Conservation (phyloP, 2,329 filamentous ascomycete species). For the Beauveria varroae region DNA sequence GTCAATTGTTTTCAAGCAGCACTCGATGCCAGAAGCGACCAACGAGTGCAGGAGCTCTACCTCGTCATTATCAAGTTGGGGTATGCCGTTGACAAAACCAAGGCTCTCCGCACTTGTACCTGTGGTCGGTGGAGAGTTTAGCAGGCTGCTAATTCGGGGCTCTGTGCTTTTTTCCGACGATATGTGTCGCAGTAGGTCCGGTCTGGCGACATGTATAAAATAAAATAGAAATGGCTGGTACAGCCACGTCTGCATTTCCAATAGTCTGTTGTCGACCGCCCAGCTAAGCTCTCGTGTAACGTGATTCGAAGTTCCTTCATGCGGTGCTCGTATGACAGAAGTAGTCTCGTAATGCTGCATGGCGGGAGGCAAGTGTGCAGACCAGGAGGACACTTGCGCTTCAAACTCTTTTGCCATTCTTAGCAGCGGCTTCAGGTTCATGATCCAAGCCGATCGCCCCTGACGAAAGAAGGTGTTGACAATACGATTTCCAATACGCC, state of each 20-base stretch:
- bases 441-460: slow-evolving; percentile 15
- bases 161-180: not conserved
- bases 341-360: slow-evolving; percentile 16
- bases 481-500: slow-evolving; percentile 34
- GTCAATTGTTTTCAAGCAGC: slow-evolving; percentile 18
- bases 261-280: slow-evolving; percentile 17
- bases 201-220: slow-evolving; percentile 12
- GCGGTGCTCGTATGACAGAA: slow-evolving; percentile 13
- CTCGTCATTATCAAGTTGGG: slow-evolving; percentile 13
- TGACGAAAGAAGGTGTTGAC: slow-evolving; percentile 23
- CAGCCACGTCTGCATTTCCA: slow-evolving; percentile 19
- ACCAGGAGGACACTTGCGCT: slow-evolving; percentile 18
- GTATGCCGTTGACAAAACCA: not conserved
- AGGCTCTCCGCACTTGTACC: not conserved
- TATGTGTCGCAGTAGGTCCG: not conserved
- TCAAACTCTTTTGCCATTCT: slow-evolving; percentile 19
- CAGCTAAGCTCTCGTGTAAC: slow-evolving; percentile 18
- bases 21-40: slow-evolving; percentile 16
- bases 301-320: slow-evolving; percentile 12
- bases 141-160: slow-evolving; percentile 13
- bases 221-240: slow-evolving; percentile 17
- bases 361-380: slow-evolving; percentile 14
- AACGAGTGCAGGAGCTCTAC: slow-evolving; percentile 14
- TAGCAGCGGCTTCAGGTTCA: slow-evolving; percentile 14
- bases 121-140: slow-evolving; percentile 11